Base-by-base conservation (phyloP, 371 early-diverging fungal species). In the Lichtheimia corymbifera region DNA sequence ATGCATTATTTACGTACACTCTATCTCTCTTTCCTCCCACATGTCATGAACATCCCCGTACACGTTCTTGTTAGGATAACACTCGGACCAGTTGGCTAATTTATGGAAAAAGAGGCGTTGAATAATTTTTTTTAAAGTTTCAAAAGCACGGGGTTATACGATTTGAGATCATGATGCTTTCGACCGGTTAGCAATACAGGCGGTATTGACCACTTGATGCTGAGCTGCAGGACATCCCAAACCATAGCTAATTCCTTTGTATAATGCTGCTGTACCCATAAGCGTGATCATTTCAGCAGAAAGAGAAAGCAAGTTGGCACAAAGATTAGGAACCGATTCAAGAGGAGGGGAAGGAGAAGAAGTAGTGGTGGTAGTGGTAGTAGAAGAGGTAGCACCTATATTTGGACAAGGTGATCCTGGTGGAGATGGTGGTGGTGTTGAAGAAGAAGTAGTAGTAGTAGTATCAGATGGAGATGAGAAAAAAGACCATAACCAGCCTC, bases 141-240 rank as follows among this genome's bases (percentile, higher is more conserved):
- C 20, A 47, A n/a, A n/a, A 47, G 20, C 5, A 20, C n/a, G 47
- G 47, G 47, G n/a, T 5, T 4, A n/a, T 47, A 6, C 12, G 20
- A 47, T 18, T n/a, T n/a, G 5, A 47, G n/a, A 47, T 20, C 20
- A 47, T 47, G 47, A 47, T n/a, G 18, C n/a, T 18, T 28, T 25
- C 13, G 27, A 28, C n/a, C 30, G 53, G 28, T 28, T 54, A 54
- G 41, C 40, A 54, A 20, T 9, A 52, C 6, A 25, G 14, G 3
- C 4, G 17, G 9, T 28, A 28, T 6, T 17, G 3, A 28, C 14
- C 11, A 15, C 7, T 18, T 54, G 54, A 40, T 54, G 45, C 25
- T 56, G 57, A n/a, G 57, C 25, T 42, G 57, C 15, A 42, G 57
- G 57, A 45, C 57, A 42, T 22, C 57, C 57, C 15, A 56, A 27